A percentile compares a stretch with the other conserved stretches of the same genome.
These are phyloP conservation scores for Striga asiatica DNA, from an alignment of 257 asterid species.

Conservation along the genomic window DNA sequence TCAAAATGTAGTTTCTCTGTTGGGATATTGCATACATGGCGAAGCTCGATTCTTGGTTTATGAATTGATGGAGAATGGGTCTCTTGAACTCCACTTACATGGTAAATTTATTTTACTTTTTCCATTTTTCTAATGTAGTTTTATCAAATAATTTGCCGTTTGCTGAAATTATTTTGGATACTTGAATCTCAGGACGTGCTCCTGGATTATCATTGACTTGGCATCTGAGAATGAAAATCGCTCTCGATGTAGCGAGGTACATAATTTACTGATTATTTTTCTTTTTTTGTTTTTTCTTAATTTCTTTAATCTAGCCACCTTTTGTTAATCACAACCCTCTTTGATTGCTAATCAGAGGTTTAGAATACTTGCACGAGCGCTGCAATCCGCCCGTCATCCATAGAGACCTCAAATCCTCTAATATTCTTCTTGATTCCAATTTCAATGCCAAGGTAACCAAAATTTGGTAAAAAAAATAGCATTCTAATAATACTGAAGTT, in stretches of 20 bases:
- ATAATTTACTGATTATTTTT: not conserved
- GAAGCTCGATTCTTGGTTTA: conserved; percentile 3
- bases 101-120: not conserved
- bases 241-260: conserved; percentile 1
- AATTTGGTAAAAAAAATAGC: no score
- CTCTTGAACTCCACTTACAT: not conserved
- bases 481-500: no score
- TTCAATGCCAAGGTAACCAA: conserved; percentile 5
- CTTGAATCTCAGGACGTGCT: not conserved
- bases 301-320: not conserved
- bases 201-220: not conserved
- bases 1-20: not conserved
- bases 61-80: not conserved
- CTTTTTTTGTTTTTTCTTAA: not conserved
- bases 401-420: conserved; percentile 3
- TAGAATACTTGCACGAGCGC: not conserved
- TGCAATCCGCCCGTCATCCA: not conserved
- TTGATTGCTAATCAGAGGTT: not conserved
- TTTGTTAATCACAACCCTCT: not conserved
- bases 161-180: not conserved
- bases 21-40: not conserved
- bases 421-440: conserved; percentile 9
- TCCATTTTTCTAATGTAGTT: not conserved
- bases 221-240: conserved; percentile 2
- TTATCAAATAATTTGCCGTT: not conserved